These are phyloP conservation scores for Fusarium sp. DNA, from an alignment of 2,329 filamentous ascomycete species.

Conservation along the genomic window DNA sequence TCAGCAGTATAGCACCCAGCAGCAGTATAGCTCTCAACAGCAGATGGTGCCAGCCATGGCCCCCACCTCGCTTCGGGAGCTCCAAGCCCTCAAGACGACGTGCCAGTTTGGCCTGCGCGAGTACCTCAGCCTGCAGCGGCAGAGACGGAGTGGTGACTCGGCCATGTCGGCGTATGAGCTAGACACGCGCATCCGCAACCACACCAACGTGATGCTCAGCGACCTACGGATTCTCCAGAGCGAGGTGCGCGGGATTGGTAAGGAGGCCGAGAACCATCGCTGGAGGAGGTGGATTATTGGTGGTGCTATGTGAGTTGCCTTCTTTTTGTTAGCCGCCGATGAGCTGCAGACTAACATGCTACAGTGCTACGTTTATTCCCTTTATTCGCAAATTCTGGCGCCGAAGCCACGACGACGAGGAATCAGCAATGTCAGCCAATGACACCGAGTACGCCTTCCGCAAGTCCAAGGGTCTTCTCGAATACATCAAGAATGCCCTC, in stretches of 20 bases:
- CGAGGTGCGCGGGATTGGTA: constrained; percentile 57
- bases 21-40: not conserved
- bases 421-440: constrained; percentile 55
- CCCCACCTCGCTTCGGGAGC: constrained; percentile 41
- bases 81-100: constrained; percentile 49
- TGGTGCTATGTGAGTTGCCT: constrained; percentile 59
- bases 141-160: constrained; percentile 44
- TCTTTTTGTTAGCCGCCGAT: no score
- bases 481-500: constrained; percentile 60
- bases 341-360: constrained; percentile 8
- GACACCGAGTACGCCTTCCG: constrained; percentile 69
- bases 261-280: constrained; percentile 59
- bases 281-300: constrained; percentile 67
- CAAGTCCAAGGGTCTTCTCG: constrained; percentile 61
- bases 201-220: constrained; percentile 56
- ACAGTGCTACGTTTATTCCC: constrained; percentile 64
- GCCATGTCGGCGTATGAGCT: constrained; percentile 50
- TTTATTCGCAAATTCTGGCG: constrained; percentile 64
- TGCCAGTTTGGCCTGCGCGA: constrained; percentile 53
- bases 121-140: constrained; percentile 49
- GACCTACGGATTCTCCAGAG: constrained; percentile 59
- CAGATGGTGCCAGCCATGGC: constrained; percentile 31
- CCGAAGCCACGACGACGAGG: constrained; percentile 53
- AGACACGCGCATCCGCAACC: constrained; percentile 56
- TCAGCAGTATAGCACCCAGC: not conserved